Conservation (phyloP, 257 asterid genomes). For the Solanum virginianum region DNA sequence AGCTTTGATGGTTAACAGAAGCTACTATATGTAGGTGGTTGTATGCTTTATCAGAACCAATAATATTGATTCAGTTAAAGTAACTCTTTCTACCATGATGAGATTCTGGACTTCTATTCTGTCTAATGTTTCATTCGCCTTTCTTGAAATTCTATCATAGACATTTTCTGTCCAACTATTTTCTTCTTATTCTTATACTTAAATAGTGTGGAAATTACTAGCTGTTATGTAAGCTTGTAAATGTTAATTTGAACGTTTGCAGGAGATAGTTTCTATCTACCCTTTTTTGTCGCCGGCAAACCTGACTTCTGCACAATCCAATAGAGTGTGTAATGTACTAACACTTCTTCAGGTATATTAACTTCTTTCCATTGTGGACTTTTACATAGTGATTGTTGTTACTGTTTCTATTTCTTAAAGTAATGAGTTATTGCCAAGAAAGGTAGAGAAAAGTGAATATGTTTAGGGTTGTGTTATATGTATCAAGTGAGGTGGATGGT, state of each 20-base stretch:
- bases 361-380: background rate
- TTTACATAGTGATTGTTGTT: background rate
- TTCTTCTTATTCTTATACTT: background rate
- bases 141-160: background rate
- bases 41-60: background rate
- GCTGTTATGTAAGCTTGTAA: slow-evolving; percentile 1
- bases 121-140: background rate
- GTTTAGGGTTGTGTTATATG: background rate
- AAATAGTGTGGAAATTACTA: background rate
- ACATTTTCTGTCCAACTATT: background rate
- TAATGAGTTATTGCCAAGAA: background rate
- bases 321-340: slow-evolving; percentile 22
- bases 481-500: background rate
- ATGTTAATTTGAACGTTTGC: background rate
- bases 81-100: background rate
- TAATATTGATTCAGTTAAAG: background rate
- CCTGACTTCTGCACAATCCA: slow-evolving; percentile 18
- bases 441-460: background rate
- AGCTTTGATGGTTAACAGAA: background rate
- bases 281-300: slow-evolving; percentile 16
- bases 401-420: background rate
- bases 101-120: background rate
- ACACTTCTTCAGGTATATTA: slow-evolving; percentile 30
- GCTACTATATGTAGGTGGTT: background rate
- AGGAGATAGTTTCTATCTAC: slow-evolving; percentile 26